Conservation (phyloP, 768 basidiomycete species). For the Tulasnella sp. region DNA sequence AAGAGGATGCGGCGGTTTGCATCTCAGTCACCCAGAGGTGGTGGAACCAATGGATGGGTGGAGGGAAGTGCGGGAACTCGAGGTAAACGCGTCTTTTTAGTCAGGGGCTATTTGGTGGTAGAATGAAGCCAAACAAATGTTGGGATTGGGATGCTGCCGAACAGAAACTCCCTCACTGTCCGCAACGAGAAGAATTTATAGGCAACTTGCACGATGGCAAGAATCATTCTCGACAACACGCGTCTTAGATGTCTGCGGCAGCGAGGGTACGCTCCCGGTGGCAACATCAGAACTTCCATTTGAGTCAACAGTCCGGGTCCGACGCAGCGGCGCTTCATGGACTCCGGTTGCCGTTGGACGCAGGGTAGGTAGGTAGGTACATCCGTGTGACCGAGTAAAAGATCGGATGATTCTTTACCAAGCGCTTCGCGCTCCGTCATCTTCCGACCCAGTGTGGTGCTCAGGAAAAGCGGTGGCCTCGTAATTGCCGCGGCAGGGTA, state of each 20-base stretch:
- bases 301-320: background rate
- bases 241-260: background rate
- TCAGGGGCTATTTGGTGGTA: background rate
- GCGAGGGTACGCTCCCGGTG: background rate
- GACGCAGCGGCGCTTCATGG: background rate
- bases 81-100: background rate
- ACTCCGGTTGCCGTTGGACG: background rate
- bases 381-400: too few relatives aligned
- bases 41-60: background rate
- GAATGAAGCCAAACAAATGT: background rate
- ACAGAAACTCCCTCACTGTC: background rate
- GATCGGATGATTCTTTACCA: too few relatives aligned
- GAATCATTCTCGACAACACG: background rate
- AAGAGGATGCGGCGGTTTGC: background rate
- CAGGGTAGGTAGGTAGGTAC: too few relatives aligned
- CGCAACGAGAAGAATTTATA: background rate
- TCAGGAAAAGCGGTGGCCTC: background rate
- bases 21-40: background rate
- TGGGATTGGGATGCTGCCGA: background rate
- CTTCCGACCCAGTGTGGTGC: too few relatives aligned
- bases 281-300: background rate
- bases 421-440: too few relatives aligned
- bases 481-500: background rate
- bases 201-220: background rate
- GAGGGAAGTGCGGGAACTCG: background rate